phyloP scores from a whole-genome alignment of 345 rosid species.

The Hirschfeldia incana region DNA sequence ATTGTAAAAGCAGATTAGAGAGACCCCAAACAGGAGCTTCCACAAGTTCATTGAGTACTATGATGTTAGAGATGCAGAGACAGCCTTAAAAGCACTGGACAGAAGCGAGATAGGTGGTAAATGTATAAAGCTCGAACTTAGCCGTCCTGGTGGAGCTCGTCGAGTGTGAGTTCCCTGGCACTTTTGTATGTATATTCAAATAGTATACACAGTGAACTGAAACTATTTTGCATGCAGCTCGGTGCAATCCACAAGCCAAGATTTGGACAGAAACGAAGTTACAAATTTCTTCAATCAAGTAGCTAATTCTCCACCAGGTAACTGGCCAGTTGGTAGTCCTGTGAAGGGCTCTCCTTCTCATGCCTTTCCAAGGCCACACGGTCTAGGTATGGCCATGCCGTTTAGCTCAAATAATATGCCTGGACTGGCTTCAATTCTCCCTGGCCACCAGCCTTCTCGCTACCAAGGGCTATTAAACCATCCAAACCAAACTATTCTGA shows the following conservation, averaged over 20 bases:
- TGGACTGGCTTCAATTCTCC: conserved; percentile 90
- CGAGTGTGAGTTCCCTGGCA: conserved; percentile 54
- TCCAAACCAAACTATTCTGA: conserved; percentile 52
- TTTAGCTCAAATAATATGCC: conserved; percentile 53
- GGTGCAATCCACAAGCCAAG: conserved; percentile 71
- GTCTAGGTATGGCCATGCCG: conserved; percentile 55
- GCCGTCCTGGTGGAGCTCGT: conserved; percentile 97
- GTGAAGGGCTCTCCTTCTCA: conserved; percentile 62
- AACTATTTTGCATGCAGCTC: conserved; percentile 48
- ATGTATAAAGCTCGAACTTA: conserved; percentile 95
- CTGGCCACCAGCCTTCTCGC: conserved; percentile 56
- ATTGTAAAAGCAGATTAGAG: conserved; percentile 72
- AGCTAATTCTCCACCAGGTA: conserved; percentile 91
- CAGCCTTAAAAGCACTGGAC: conserved; percentile 81
- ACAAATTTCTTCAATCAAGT: conserved; percentile 65
- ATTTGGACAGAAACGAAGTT: conserved; percentile 73
- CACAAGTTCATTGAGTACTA: conserved; percentile 92
- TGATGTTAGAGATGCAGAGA: conserved; percentile 93
- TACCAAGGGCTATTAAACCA: conserved; percentile 59
- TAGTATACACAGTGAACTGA: background rate
- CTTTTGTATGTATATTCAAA: background rate
- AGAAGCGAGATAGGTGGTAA: conserved; percentile 96
- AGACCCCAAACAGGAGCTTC: conserved; percentile 88
- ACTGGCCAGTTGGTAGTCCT: conserved; percentile 76
- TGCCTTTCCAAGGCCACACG: conserved; percentile 63